phyloP scores from a whole-genome alignment of 306 rosid genomes.

The Spatholobus suberectus region DNA sequence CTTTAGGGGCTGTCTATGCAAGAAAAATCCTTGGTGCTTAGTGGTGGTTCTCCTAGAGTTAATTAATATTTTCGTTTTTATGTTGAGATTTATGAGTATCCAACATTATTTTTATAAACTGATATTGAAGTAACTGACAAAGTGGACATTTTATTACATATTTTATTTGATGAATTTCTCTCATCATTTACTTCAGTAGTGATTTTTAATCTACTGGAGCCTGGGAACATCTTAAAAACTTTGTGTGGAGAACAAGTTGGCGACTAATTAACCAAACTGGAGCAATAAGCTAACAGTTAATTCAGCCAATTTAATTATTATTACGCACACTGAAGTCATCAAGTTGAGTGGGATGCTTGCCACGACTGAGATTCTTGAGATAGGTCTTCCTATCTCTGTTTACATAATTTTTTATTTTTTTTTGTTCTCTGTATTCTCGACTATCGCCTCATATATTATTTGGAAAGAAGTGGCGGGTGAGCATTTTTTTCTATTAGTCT shows the following conservation, averaged over 20 bases:
- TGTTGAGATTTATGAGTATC: neutral
- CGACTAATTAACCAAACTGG: no score
- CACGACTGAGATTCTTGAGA: no score
- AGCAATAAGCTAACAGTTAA: slow-evolving; percentile 54
- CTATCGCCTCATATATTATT: no score
- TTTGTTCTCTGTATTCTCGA: no score
- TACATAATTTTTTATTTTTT: no score
- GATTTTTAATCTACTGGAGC: slow-evolving; percentile 67
- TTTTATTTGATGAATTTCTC: slow-evolving; percentile 13
- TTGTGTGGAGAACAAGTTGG: slow-evolving; percentile 76
- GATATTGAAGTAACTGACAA: slow-evolving; percentile 20
- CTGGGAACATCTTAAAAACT: slow-evolving; percentile 75
- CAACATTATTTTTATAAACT: slow-evolving; percentile 4
- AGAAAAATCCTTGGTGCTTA: neutral
- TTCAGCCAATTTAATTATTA: slow-evolving; percentile 40
- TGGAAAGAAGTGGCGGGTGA: no score
- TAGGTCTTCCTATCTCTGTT: no score
- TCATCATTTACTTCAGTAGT: slow-evolving; percentile 53
- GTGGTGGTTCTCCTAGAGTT: slow-evolving; percentile 19
- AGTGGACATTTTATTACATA: slow-evolving; percentile 14
- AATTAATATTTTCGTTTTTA: slow-evolving; percentile 24
- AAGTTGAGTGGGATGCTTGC: slow-evolving; percentile 17
- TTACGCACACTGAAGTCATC: slow-evolving; percentile 27
- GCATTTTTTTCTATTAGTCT: no score
- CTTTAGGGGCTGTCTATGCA: slow-evolving; percentile 6